Conservation (phyloP, 352 stramenopile genomes). For the Globisporangium polare region DNA sequence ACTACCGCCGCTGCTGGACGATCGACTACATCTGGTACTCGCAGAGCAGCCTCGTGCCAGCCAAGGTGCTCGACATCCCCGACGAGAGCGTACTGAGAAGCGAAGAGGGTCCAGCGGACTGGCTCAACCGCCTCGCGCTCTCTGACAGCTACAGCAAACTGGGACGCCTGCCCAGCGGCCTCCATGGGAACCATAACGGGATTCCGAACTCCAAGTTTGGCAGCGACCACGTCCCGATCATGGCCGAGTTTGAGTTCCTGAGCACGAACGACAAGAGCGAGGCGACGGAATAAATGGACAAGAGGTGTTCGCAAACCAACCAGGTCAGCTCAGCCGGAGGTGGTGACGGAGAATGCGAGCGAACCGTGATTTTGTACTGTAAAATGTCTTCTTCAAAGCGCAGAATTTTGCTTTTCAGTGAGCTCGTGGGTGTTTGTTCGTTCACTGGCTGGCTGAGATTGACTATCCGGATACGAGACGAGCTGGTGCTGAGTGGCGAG, state of each 20-base stretch:
- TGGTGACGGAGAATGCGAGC: too few species aligned
- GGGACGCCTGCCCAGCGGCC: slow-evolving; percentile 52
- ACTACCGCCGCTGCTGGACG: slow-evolving; percentile 84
- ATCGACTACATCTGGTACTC: slow-evolving; percentile 91
- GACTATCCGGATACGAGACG: not conserved
- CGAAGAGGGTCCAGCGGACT: slow-evolving; percentile 72
- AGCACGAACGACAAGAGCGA: slow-evolving; percentile 20
- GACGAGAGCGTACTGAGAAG: slow-evolving; percentile 56
- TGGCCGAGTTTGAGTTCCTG: slow-evolving; percentile 82
- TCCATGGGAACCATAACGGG: slow-evolving; percentile 83
- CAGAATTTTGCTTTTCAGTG: not conserved
- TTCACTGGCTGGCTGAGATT: not conserved
- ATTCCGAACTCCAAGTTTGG: slow-evolving; percentile 84
- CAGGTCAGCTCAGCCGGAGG: not conserved
- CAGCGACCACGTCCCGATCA: slow-evolving; percentile 84
- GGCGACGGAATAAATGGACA: slow-evolving; percentile 3
- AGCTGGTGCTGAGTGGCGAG: not conserved
- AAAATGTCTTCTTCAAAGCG: not conserved
- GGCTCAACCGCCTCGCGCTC: slow-evolving; percentile 73
- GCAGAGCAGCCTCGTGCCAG: slow-evolving; percentile 52
- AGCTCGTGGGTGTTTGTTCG: not conserved
- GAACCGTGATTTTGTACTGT: not conserved
- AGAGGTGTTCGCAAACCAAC: not conserved
- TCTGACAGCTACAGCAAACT: slow-evolving; percentile 64
- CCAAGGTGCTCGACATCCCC: slow-evolving; percentile 67